Base-by-base conservation (phyloP, 768 basidiomycete species). In the Boletales sp. region DNA sequence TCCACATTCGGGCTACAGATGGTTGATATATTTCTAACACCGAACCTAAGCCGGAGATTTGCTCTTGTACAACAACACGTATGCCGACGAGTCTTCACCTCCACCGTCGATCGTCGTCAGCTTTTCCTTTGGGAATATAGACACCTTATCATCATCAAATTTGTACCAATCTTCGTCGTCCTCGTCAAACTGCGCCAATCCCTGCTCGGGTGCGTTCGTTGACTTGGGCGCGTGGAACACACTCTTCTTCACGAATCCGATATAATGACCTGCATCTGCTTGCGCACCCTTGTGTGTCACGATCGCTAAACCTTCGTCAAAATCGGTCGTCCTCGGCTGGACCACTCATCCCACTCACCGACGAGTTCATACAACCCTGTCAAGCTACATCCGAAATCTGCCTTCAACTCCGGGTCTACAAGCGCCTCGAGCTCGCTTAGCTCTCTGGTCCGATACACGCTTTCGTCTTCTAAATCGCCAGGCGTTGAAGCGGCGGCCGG, bases 241-340 rank as follows among this genome's bases (percentile, higher is more conserved):
- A 55, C 78, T 80, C 73, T 87, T 90, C 71, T 89, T 88, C 27
- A 87, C 88, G 70, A 87, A 97, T 1, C 84, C 93, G 19, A 97
- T 94, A 64, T 98, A 98, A 69, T 98, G 95, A 2, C 94, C 95
- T 0, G 90, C 83, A 62, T 98, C 97, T 0, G 97, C 94, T 0
- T 87, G 87, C 0, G 94, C 82, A 11, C 97, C 97, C 68, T 99
- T 99, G 78, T 98, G 97, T 18, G 94, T 95, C 12, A 99, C 84
- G 62, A 99, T 88, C 8, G 87, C 93, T 92, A 61, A 34, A n/a
- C n/a, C 8, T 35, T 15, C 21, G 27, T 45, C 38, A 31, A 4
- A 13, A 30, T 12, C 42, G 13, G 49, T 35, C 12, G 30, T 19
- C 12, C 34, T 19, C 18, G 27, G 3, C 14, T 2, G 32, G 1